Evolutionary conservation across 495 filamentous ascomycete genomes (phyloP), one percentile per base, ranked within the genome.

Genomic region (Aspergillus avenaceus): DNA sequence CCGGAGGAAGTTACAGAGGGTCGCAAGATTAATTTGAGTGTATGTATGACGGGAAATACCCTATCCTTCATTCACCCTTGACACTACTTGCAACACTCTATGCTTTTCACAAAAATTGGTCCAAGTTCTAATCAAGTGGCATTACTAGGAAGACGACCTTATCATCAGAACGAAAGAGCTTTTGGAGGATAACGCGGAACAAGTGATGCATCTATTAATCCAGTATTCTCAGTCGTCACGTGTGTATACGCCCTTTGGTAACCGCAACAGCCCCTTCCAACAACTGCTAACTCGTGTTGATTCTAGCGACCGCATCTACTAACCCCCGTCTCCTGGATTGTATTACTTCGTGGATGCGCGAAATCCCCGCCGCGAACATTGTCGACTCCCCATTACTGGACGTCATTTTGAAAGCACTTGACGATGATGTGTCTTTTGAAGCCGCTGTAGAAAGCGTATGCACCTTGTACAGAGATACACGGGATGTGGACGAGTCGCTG

Each of bases 1-100:
- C 93, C 93, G 16, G 93, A 99, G 76, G 93, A 99, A 80, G 95
- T 99, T 66, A 97, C 89, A 42, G 93, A 97, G 76, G 93, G 95
- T 70, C 88, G 93, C 70, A 97, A 96, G 75, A 95, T 97, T 80
- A 95, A 88, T 78, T 79, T 99, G 70, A 90, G 87, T 77, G 91
- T 96, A 91, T 75, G 90, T 91, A 74, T 70, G 80, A 78, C 74
- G 78, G 77, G 69, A 47, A 48, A 56, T 52, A 45, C 47, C 53
- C 54, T 51, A 52, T 9, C 51, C 48, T 41, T 22, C 51, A 19
- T 14, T 27, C 14, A 21, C 13, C 22, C 44, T 49, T 40, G 13
- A n/a, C 52, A 38, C 53, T 52, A 53, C 50, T 46, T 52, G 47
- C 54, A 47, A 52, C 56, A 45, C n/a, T 46, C 54, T 41, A 47